Base-by-base conservation (phyloP, 2,329 filamentous ascomycete species). In the Penicillium sumatraense region DNA sequence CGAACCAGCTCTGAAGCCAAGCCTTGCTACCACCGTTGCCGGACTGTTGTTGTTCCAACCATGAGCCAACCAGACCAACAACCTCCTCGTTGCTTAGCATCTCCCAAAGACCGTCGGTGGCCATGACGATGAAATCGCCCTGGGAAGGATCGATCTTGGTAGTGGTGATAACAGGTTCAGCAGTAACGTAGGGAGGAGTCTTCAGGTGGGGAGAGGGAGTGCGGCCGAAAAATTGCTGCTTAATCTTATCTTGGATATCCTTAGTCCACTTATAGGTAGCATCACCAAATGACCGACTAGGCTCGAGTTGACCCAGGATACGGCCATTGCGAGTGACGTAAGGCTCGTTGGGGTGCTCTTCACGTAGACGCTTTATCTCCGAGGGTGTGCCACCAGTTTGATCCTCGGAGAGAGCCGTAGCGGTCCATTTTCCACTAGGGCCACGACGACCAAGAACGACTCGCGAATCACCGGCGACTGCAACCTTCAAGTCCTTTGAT, bases 71-170 rank as follows among this genome's bases (percentile, higher is more conserved):
- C 2, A 99, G 85, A 0, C 95, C 95, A 48, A 99, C 90, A 1
- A 97, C 95, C 78, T 99, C 95, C 71, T 99, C 95, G 68, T 98
- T 99, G 45, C 91, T 97, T 58, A 99, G 82, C 95, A 98, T 98
- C 77, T 99, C 95, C 95, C 95, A 99, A 1, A 99, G 82, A 3
- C 95, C 95, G 71, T 99, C 95, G 0, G 95, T 97, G 20, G 95
- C 95, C 81, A 99, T 88, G 58, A 99, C 93, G 11, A 99, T 82
- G 67, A 99, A 99, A 71, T 99, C 95, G 42, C 93, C 93, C 59
- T 90, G 90, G 51, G 91, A 86, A 1, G 95, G 95, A 65, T 93
- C 83, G 49, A 99, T 88, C 73, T 95, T 89, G 42, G 93, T 98
- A 1, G 92, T 96, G 0, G 93, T 98, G 50, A 99, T 86, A 20